Evolutionary conservation across 2,329 filamentous ascomycete genomes (phyloP), one percentile per base, ranked within the genome.

Genomic region (Basipetospora chlamydospora): DNA sequence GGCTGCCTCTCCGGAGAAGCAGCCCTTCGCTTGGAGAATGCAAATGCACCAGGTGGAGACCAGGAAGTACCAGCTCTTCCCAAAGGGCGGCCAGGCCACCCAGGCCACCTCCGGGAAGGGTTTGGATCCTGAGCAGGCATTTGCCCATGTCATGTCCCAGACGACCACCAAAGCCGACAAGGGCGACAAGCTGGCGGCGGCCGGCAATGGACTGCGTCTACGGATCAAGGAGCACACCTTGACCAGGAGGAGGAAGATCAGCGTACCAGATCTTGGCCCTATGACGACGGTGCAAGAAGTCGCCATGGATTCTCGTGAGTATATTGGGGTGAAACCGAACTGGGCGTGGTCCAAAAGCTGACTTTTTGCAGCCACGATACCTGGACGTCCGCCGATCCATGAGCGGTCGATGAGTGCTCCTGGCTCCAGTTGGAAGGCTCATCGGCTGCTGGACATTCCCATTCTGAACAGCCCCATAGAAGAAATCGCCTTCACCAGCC

Each of bases 231-330:
- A 75, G 45, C 66, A 70, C 48, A 70, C 63, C 44, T 55, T 73
- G 39, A 62, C 56, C 34, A 61, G 73, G 42, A 64, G 75, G 46
- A 67, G 74, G 43, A 80, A 80, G 49, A 59, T 71, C 45, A 78
- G 70, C 53, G 67, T 77, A 11, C 69, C 73, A 8, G 77, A 80
- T 42, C 53, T 78, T 33, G 75, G 72, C 2, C 73, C 72, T 23
- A 77, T 79, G 74, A 77, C 74, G 5, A 79, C 75, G 2, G 75
- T 80, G 11, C 73, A 79, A 43, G 76, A 80, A 49, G 56, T 67
- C 33, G 54, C 72, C 35, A 79, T 80, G 73, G 77, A 81, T 55
- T 80, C 77, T 47, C 77, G 77, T 81, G 61, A 60, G 76, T 61
- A n/a, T 6, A 6, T 11, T 23, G 6, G 6, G 6, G 22, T 6